Base-by-base conservation (phyloP, 208 protist species). In the Leishmania tropica region DNA sequence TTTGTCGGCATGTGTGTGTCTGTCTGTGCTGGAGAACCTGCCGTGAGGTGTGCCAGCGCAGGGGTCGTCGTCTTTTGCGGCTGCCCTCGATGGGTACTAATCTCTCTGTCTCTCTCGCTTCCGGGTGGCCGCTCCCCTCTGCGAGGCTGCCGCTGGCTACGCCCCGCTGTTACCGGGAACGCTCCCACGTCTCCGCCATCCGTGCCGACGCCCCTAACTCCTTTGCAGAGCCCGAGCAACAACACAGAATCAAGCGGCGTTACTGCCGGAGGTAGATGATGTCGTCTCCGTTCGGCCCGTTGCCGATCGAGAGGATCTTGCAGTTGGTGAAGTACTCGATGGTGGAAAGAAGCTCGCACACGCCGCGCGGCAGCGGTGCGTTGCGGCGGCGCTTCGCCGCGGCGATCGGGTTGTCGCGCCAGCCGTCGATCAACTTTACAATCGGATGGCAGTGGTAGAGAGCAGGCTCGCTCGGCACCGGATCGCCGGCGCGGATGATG, bases 241-340 rank as follows among this genome's bases (percentile, higher is more conserved):
- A 17, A 2, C 35, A 45, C 13, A 42, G 10, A 76, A 15, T 21
- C 31, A 37, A n/a, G 73, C 24, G 21, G 6, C 40, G 15, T 80
- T 81, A 94, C 85, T 95, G 90, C 24, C 87, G 85, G 15, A 98
- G 83, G 92, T 98, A 98, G 68, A 98, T 97, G 71, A 97, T 97
- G 62, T 98, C 89, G 21, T 88, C 85, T 1, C 93, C 94, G 70
- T 86, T 93, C 40, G 96, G 94, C 0, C 96, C 96, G 83, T 98
- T 98, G 47, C 96, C 96, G 79, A 98, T 97, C 54, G 94, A 97
- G 17, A 98, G 76, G n/a, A 98, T 87, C 83, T 97, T 92, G 64
- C 92, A 90, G 17, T 81, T 73, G 0, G 95, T 95, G 64, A 98
- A 98, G 84, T 97, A 87, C 87, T 98, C 94, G 24, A 98, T 89